Base-by-base conservation (phyloP, 2,329 filamentous ascomycete species). In the Cryphonectria japonica region DNA sequence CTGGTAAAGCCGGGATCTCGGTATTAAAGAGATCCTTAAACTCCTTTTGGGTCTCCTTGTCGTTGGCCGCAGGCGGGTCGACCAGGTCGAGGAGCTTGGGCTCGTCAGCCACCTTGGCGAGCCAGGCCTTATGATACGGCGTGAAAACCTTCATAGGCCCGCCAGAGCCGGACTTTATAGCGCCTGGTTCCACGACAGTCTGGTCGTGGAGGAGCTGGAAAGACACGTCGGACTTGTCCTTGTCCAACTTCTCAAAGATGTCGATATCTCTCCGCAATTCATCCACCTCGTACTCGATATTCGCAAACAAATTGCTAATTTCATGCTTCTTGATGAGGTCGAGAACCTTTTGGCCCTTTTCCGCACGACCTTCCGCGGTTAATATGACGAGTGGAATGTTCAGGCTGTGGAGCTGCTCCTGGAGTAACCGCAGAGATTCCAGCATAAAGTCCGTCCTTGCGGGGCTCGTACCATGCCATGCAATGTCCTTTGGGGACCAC, bases 1-100 rank as follows among this genome's bases (percentile, higher is more conserved):
- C 68, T 7, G 80, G 79, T 6, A 76, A 43, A 1, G 69, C 52
- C 39, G 80, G 80, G 3, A 80, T 74, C 6, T 74, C 59, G 29
- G 71, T 75, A 39, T 74, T 73, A 70, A 81, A 81, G 6, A 80
- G 75, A 11, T 73, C 60, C 60, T 74, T 73, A 7, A 73, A 43
- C 1, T 71, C 76, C 26, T 68, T 74, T 1, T 69, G 68, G 0
- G 79, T 79, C 59, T 83, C 82, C 71, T 79, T 79, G 54, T 74
- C 74, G 61, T 76, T 76, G 14, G 65, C 70, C 14, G 74, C 73
- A 0, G 84, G 84, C 4, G 8, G 32, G 8, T 66, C 71, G 7
- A 69, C 67, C 79, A 80, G 64, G 79, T 85, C 77, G 84, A 85
- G 73, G 79, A 86, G 76, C 78, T 84, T 66, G 82, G 84, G 84